Evolutionary conservation across 2,329 filamentous ascomycete genomes (phyloP), one percentile per base, ranked within the genome.

Genomic region (Clonostachys sp.): DNA sequence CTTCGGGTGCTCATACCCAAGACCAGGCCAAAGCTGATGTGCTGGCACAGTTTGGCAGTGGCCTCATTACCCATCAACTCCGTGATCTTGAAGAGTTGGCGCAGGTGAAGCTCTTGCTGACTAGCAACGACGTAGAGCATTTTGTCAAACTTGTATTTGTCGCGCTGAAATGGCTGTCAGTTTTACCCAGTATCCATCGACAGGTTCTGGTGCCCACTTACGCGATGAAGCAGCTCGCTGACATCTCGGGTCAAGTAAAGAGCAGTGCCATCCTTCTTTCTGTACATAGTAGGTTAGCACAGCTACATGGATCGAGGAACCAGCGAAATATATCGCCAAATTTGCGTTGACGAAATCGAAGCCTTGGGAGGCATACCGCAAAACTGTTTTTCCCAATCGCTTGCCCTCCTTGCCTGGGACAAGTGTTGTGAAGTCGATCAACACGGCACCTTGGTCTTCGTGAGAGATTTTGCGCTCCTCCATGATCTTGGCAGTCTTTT

Each of bases 111-210:
- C 56, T 87, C 85, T 57, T 91, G 86, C 53, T 84, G 80, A 18
- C 79, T 83, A 2, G 86, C 85, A 33, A 90, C 81, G 10, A 91
- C 86, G 58, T 90, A 91, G 51, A 90, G 85, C 85, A 91, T 88
- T 61, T 88, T 81, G 67, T 91, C 86, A 56, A 88, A 89, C 12
- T 81, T 63, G 67, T 82, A 81, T 58, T 78, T 76, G 18, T 83
- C 73, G 6, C 40, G 42, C 39, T 41, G 42, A 33, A 17, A 14
- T 12, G 7, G 39, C 34, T n/a, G 9, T 24, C 35, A 55, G 52
- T 40, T 48, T 14, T 12, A 17, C 12, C 14, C 13, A 30, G 20
- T 47, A 16, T 14, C 10, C 36, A 18, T n/a, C 36, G 30, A 34
- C 12, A 34, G 34, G 16, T 16, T 18, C 17, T 30, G 17, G 13